Base-by-base conservation (phyloP, 305 asterid species). In the Plantago coronopus region DNA sequence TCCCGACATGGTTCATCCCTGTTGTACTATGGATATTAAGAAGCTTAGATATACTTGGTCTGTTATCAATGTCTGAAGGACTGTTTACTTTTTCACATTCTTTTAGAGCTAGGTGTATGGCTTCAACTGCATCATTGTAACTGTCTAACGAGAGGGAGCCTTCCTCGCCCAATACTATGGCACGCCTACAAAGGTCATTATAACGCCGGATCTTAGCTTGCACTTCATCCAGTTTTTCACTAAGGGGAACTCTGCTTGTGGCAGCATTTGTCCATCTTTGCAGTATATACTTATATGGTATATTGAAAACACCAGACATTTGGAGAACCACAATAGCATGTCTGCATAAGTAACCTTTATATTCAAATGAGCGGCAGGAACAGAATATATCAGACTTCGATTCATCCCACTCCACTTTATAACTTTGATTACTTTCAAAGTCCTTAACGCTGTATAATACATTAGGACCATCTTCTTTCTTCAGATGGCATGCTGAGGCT, bases 241-340 rank as follows among this genome's bases (percentile, higher is more conserved):
- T 78, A 40, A 88, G 78, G 46, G 88, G 73, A 34, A 66, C 77
- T 83, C 74, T 83, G 68, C 95, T 88, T 23, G 78, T 80, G 66
- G 98, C 97, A 66, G 80, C 91, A 80, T 91, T 91, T 27, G 95
- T 86, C 98, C 96, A 91, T 65, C 98, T 66, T 71, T 91, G 89
- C 75, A 86, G 74, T 66, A 86, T 76, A 71, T 84, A 91, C 65
- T 76, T 83, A 57, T 72, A 76, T 10, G 98, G 98, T 50, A 88
- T 76, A 61, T 71, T 83, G 69, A 84, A 91, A 63, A 91, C 78
- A 47, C 97, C 98, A 25, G 94, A 86, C 97, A 91, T 91, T 84
- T 91, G 98, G 71, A 91, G 97, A 66, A 91, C 94, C 68, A 91
- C 89, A 54, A 91, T 80, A 42, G 94, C 86, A 71, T 91, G 98